Conservation (phyloP, 2,329 filamentous ascomycete species). For the Balansia obtecta region DNA sequence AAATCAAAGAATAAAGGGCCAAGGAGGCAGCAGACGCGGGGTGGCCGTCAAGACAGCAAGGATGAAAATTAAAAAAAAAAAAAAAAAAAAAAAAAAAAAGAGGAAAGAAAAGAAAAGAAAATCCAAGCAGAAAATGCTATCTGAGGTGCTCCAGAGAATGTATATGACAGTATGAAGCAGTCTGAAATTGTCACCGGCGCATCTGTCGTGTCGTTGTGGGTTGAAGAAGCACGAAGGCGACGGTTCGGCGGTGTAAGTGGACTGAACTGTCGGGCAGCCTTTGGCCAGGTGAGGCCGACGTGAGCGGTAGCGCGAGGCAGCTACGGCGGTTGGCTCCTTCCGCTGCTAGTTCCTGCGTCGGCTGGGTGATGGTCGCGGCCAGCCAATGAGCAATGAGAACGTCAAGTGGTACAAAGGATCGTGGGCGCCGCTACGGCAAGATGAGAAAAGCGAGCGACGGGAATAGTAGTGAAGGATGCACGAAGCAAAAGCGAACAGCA, state of each 20-base stretch:
- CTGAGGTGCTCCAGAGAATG: not conserved
- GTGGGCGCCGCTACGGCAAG: constrained; percentile 1
- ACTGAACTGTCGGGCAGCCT: constrained; percentile 2
- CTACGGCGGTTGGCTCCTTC: constrained; percentile 1
- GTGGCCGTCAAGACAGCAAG: not conserved
- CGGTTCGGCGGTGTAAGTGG: constrained; percentile 6
- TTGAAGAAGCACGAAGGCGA: not conserved
- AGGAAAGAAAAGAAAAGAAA: not conserved
- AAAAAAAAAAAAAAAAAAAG: not conserved
- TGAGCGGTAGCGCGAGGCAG: not conserved
- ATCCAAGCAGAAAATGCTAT: not conserved
- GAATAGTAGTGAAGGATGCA: not conserved
- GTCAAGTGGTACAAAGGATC: not conserved
- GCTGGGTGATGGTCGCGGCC: not conserved
- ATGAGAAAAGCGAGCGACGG: not conserved
- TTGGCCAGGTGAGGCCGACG: not conserved
- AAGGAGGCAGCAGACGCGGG: not conserved
- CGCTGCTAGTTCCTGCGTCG: not conserved
- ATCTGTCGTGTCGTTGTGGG: not conserved
- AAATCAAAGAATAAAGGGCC: not conserved
- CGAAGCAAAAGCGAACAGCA: not conserved
- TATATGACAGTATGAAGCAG: not conserved
- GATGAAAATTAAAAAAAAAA: not conserved
- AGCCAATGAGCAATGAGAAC: not conserved
- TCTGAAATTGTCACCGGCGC: not conserved